These are phyloP conservation scores for Scedosporium apiospermum DNA, from an alignment of 2,329 filamentous ascomycete genomes.

Conservation along the genomic window DNA sequence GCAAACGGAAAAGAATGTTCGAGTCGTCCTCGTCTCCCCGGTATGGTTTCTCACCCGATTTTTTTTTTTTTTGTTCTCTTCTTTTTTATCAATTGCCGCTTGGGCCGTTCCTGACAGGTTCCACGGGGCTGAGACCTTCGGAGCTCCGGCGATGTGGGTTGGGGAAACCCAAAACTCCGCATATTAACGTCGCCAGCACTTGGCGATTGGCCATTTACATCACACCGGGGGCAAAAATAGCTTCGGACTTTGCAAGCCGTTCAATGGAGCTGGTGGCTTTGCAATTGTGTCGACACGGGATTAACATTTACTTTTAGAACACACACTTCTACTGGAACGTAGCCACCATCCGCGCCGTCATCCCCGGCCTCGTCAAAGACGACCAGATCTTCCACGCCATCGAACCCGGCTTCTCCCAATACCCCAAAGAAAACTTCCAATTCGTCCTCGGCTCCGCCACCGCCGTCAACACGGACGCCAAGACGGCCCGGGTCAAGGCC, in stretches of 20 bases:
- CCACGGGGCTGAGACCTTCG: not conserved
- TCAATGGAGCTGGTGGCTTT: no score
- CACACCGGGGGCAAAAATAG: not conserved
- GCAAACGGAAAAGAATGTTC: slow-evolving; percentile 33
- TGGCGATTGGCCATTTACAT: not conserved
- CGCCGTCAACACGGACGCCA: slow-evolving; percentile 25
- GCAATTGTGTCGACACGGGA: not conserved
- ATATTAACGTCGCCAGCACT: not conserved
- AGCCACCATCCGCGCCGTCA: slow-evolving; percentile 44
- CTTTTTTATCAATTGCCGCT: not conserved
- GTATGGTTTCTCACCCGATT: slow-evolving; percentile 20
- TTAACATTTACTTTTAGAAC: slow-evolving; percentile 26
- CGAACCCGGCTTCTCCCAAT: slow-evolving; percentile 36
- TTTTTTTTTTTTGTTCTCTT: not conserved
- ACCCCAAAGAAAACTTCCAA: slow-evolving; percentile 38
- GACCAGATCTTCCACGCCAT: slow-evolving; percentile 42
- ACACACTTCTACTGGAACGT: slow-evolving; percentile 52
- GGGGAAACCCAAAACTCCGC: not conserved
- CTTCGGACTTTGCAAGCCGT: not conserved
- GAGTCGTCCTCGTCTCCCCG: slow-evolving; percentile 47
- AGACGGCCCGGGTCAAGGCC: slow-evolving; percentile 30
- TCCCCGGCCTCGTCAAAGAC: slow-evolving; percentile 38
- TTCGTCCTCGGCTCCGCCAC: slow-evolving; percentile 41
- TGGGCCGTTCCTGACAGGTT: not conserved
- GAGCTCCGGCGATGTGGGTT: not conserved